These are phyloP conservation scores for Solanum habrochaites DNA, from an alignment of 257 asterid genomes.

Conservation along the genomic window DNA sequence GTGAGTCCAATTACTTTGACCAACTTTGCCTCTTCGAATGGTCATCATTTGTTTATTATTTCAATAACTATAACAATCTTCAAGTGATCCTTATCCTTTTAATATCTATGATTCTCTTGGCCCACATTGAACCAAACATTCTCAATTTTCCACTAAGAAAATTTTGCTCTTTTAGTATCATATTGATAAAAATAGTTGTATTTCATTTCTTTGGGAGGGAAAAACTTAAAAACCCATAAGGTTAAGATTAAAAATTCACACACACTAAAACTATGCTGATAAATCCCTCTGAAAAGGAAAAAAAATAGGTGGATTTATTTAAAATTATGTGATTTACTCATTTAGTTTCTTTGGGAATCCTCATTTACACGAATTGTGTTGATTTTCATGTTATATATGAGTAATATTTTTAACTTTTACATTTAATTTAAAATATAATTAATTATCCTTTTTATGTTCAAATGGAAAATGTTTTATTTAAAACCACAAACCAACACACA, in stretches of 20 bases:
- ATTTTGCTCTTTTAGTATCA: background rate
- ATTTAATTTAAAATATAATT: too few species aligned
- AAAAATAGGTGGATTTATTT: too few species aligned
- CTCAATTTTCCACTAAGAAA: background rate
- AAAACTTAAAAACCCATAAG: too few species aligned
- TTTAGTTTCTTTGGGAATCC: background rate
- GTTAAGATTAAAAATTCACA: background rate
- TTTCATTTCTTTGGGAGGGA: background rate
- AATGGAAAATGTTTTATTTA: too few species aligned
- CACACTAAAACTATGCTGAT: too few species aligned
- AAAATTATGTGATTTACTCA: too few species aligned
- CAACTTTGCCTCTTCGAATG: background rate
- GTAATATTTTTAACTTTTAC: too few species aligned
- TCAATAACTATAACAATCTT: background rate
- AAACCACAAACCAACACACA: too few species aligned
- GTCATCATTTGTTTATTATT: background rate
- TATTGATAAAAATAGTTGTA: background rate
- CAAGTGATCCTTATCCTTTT: background rate
- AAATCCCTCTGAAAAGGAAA: too few species aligned
- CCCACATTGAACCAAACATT: background rate
- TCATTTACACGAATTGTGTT: background rate
- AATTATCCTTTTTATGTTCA: too few species aligned
- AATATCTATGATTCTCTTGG: background rate
- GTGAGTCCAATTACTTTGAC: background rate
- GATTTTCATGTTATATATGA: too few species aligned